These are phyloP conservation scores for Amborella trichopoda DNA, from an alignment of 164 flowering plant species.

Conservation along the genomic window DNA sequence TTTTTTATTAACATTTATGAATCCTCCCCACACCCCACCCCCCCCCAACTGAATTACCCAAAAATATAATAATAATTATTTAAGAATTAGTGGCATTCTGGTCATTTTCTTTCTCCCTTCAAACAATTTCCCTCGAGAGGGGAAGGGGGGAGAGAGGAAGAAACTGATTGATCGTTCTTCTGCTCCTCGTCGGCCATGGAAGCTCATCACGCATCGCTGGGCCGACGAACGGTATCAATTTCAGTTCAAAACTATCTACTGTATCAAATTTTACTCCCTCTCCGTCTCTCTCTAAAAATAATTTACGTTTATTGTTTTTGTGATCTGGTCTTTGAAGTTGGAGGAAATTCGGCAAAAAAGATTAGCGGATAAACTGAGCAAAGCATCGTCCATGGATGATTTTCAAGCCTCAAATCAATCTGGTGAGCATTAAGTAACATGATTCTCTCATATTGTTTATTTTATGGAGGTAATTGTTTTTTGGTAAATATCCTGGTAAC, in stretches of 20 bases:
- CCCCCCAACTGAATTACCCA: too few relatives aligned
- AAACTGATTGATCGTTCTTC: too few relatives aligned
- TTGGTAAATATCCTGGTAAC: too few relatives aligned
- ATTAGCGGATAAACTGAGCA: conserved; percentile 70
- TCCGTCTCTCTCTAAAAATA: neutral
- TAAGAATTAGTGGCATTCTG: too few relatives aligned
- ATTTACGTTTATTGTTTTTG: neutral
- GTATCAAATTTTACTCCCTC: neutral
- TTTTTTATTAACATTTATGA: too few relatives aligned
- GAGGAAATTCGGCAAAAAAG: conserved; percentile 90
- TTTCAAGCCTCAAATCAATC: conserved; percentile 24
- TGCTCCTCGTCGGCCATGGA: conserved; percentile 58
- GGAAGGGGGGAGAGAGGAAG: too few relatives aligned
- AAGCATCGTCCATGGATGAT: conserved; percentile 64
- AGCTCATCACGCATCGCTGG: conserved; percentile 66
- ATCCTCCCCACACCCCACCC: too few relatives aligned
- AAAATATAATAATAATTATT: too few relatives aligned
- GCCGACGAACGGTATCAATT: conserved; percentile 63
- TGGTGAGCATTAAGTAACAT: conserved; percentile 31
- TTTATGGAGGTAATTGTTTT: too few relatives aligned
- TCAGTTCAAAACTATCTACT: neutral
- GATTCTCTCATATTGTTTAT: too few relatives aligned
- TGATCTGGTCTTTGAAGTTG: conserved; percentile 29
- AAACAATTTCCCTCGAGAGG: too few relatives aligned
- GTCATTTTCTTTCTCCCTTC: too few relatives aligned